Percentiles rank a stretch among this genome's conserved stretches.
Evolutionary conservation across 2,329 filamentous ascomycete species (phyloP).

Genomic region (Hypoxylon sp.): DNA sequence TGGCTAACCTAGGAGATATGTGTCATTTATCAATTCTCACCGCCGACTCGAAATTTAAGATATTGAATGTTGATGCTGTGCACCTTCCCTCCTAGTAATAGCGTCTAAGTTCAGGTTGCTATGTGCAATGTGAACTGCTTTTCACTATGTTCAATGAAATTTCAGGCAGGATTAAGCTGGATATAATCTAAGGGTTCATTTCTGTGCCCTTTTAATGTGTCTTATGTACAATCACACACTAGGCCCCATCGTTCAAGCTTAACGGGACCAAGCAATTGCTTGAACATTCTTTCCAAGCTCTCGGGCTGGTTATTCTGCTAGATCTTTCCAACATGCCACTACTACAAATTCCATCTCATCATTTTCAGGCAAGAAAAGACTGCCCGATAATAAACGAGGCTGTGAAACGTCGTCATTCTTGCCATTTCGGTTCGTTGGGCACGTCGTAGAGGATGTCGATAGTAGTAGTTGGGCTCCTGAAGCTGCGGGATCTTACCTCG

Average conservation of each 20-base stretch:
- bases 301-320: conserved; percentile 14
- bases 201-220: conserved; percentile 11
- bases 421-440: conserved; percentile 6
- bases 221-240: conserved; percentile 11
- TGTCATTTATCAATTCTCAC: conserved; percentile 33
- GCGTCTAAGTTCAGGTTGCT: conserved; percentile 11
- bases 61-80: conserved; percentile 17
- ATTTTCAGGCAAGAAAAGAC: conserved; percentile 19
- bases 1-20: conserved; percentile 6
- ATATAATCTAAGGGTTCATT: conserved; percentile 10
- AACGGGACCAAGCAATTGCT: conserved; percentile 35
- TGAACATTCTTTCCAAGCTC: conserved; percentile 22
- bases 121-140: conserved; percentile 1
- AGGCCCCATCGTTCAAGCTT: conserved; percentile 28
- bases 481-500: conserved; percentile 20
- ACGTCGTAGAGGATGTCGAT: neutral
- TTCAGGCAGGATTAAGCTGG: too few relatives aligned
- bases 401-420: neutral
- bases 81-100: conserved; percentile 18
- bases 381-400: neutral
- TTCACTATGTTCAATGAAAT: neutral
- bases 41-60: conserved; percentile 39
- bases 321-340: conserved; percentile 4
- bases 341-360: conserved; percentile 13
- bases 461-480: conserved; percentile 14